Percentiles rank a stretch among this genome's conserved stretches.
Conservation (phyloP, 176 grass and related monocot species). For the Luzula sylvatica region DNA sequence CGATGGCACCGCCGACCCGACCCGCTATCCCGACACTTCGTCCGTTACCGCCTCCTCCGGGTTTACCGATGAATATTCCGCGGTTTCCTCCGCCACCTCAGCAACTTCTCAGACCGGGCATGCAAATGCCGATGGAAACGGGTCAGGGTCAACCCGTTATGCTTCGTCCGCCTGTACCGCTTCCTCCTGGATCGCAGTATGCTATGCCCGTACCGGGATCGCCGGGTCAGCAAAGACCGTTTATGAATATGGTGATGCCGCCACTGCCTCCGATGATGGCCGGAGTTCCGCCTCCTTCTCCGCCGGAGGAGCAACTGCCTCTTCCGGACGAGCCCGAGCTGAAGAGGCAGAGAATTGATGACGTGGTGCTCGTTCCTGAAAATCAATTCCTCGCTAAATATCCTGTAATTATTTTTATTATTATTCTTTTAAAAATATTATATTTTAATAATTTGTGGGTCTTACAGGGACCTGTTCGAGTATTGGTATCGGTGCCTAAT, state of each 20-base stretch:
- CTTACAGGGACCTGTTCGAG: conserved; percentile 59
- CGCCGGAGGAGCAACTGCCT: conserved; percentile 73
- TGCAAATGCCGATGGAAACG: conserved; percentile 10
- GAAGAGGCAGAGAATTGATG: conserved; percentile 76
- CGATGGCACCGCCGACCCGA: conserved; percentile 43
- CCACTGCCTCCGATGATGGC: conserved; percentile 47
- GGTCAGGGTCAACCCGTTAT: conserved; percentile 28
- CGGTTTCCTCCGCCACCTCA: conserved; percentile 38
- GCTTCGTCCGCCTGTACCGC: conserved; percentile 40
- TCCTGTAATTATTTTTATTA: conserved; percentile 39
- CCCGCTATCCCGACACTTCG: conserved; percentile 44
- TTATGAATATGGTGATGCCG: background rate
- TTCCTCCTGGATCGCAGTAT: conserved; percentile 59
- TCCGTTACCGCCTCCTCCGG: conserved; percentile 65
- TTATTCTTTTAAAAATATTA: too few relatives aligned
- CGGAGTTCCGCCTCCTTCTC: conserved; percentile 62
- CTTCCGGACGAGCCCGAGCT: conserved; percentile 93
- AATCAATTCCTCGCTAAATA: conserved; percentile 84
- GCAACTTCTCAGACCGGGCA: conserved; percentile 28
- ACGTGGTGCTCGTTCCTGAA: conserved; percentile 62
- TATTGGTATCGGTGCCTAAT: conserved; percentile 75
- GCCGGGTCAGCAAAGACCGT: conserved; percentile 30
- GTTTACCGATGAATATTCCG: conserved; percentile 61
- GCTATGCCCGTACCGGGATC: conserved; percentile 48
- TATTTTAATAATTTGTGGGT: background rate